Percentiles rank a stretch among this genome's conserved stretches.
Evolutionary conservation across 768 basidiomycete species (phyloP).

Genomic region (Russula olivacea): DNA sequence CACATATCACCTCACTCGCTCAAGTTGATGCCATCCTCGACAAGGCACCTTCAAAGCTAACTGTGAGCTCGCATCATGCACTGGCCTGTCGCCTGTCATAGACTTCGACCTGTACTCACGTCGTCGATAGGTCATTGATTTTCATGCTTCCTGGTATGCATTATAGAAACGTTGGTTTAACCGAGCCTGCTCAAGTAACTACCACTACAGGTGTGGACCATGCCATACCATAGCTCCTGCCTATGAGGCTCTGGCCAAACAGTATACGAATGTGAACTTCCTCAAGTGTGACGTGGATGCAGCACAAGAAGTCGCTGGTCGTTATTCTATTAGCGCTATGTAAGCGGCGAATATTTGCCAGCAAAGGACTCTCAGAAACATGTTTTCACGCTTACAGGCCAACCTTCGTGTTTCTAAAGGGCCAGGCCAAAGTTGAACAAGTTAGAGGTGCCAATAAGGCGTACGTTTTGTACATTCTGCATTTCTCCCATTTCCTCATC

Average conservation of each 20-base stretch:
- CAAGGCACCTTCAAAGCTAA: conserved; percentile 55
- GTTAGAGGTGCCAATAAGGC: conserved; percentile 64
- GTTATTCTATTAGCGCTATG: conserved; percentile 70
- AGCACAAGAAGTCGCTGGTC: conserved; percentile 57
- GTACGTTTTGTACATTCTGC: conserved; percentile 36
- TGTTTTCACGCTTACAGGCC: conserved; percentile 47
- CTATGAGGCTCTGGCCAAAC: conserved; percentile 62
- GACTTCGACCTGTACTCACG: conserved; percentile 7
- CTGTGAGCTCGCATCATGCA: conserved; percentile 38
- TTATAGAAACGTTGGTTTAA: not conserved
- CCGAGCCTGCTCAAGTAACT: conserved; percentile 14
- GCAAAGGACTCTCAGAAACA: not conserved
- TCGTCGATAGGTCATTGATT: conserved; percentile 65
- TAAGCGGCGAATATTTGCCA: conserved; percentile 32
- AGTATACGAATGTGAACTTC: conserved; percentile 70
- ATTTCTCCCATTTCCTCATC: not conserved
- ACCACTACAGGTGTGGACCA: conserved; percentile 67
- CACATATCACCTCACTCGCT: conserved; percentile 55
- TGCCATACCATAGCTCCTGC: conserved; percentile 78
- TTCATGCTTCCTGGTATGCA: conserved; percentile 73
- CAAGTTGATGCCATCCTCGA: conserved; percentile 56
- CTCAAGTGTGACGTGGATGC: conserved; percentile 78
- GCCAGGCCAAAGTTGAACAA: conserved; percentile 58
- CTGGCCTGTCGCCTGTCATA: not conserved
- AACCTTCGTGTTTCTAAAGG: conserved; percentile 74